Percentiles rank a stretch among this genome's conserved stretches.
These are phyloP conservation scores for Naegleria fowleri DNA, from an alignment of 208 protist species.

Conservation along the genomic window DNA sequence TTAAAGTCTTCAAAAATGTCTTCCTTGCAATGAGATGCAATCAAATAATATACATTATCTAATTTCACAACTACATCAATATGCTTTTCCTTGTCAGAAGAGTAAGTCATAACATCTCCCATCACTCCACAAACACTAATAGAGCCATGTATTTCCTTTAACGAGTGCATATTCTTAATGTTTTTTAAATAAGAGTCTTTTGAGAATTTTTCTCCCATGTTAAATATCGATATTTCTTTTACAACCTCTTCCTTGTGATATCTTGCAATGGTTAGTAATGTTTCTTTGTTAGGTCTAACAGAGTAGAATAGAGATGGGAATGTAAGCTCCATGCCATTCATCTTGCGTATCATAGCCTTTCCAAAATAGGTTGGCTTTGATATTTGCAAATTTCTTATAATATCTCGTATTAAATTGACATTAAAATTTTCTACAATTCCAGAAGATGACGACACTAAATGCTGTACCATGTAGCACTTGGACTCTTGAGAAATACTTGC, in stretches of 20 bases:
- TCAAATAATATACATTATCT: not conserved
- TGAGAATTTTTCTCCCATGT: not conserved
- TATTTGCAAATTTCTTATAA: not conserved
- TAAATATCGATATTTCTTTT: not conserved
- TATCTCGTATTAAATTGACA: not conserved
- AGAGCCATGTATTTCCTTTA: not conserved
- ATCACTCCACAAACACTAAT: not conserved
- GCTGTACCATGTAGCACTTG: not conserved
- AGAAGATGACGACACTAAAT: not conserved
- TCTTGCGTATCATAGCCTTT: not conserved
- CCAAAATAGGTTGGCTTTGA: not conserved
- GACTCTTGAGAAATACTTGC: not conserved
- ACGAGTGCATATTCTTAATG: not conserved
- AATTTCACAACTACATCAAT: not conserved
- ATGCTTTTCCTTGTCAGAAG: not conserved
- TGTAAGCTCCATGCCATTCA: not conserved
- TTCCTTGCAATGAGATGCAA: not conserved
- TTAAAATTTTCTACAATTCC: not conserved
- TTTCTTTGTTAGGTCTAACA: not conserved
- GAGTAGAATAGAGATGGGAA: not conserved
- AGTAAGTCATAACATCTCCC: not conserved
- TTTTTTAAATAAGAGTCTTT: not conserved
- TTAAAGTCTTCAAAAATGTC: not conserved
- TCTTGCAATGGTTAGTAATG: not conserved
- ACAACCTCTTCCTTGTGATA: not conserved